These are phyloP conservation scores for Royoungia palumana DNA, from an alignment of 768 basidiomycete genomes.

Conservation along the genomic window DNA sequence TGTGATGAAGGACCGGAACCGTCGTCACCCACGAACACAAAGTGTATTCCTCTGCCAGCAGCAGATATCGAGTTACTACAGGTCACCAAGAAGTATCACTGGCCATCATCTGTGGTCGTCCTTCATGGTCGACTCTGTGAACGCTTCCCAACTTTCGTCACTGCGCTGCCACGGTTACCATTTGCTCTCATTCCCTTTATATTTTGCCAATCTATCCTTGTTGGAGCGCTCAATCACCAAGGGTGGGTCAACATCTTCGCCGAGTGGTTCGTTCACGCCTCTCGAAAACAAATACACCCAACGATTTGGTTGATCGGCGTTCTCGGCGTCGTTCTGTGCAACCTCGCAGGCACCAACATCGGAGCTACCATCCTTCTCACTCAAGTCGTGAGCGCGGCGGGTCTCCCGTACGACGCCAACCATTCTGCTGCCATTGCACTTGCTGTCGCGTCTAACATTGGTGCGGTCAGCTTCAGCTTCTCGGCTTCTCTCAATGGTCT, in stretches of 20 bases:
- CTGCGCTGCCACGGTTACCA: constrained; percentile 66
- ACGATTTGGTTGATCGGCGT: constrained; percentile 68
- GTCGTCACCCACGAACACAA: no score
- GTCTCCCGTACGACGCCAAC: no score
- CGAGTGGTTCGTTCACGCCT: constrained; percentile 56
- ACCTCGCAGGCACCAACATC: constrained; percentile 86
- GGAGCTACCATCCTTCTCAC: no score
- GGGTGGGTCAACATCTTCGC: constrained; percentile 91
- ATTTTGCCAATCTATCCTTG: constrained; percentile 92
- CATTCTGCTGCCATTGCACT: constrained; percentile 68
- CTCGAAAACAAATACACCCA: constrained; percentile 40
- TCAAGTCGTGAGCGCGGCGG: no score
- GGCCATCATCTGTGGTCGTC: not conserved
- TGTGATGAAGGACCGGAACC: not conserved
- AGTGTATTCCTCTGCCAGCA: no score
- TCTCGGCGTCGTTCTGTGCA: constrained; percentile 72
- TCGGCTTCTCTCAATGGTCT: constrained; percentile 86
- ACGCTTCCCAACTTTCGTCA: constrained; percentile 70
- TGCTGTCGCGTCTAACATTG: constrained; percentile 85
- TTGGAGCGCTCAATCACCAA: constrained; percentile 73
- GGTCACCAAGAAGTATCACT: not conserved
- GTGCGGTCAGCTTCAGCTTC: constrained; percentile 87
- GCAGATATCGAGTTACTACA: not conserved
- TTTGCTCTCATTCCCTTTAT: constrained; percentile 86
- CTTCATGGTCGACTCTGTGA: constrained; percentile 10